A percentile compares a stretch with the other conserved stretches of the same genome.
phyloP scores from a whole-genome alignment of 192 early-diverging fungal species.

The Rhizophlyctis rosea region DNA sequence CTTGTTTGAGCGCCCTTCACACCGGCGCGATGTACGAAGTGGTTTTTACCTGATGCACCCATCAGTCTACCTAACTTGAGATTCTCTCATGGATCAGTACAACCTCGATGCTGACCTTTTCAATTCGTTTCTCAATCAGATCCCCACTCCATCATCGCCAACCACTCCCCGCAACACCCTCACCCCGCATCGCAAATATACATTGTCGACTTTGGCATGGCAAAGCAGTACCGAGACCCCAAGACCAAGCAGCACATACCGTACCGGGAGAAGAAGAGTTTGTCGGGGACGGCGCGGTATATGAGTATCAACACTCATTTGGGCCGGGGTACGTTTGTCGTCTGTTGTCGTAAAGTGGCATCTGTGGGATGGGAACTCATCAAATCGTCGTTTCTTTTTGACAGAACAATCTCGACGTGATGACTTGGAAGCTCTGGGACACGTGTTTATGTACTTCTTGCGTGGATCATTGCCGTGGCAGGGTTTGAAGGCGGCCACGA shows the following conservation, averaged over 20 bases:
- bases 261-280: conserved; percentile 90
- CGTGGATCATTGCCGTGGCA: conserved; percentile 95
- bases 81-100: no score
- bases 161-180: conserved; percentile 36
- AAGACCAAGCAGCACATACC: conserved; percentile 97
- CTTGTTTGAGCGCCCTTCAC: no score
- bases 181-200: conserved; percentile 55
- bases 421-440: conserved; percentile 94
- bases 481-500: conserved; percentile 93
- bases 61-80: no score
- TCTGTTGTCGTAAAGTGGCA: not conserved
- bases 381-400: not conserved
- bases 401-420: conserved; percentile 96
- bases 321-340: conserved; percentile 81
- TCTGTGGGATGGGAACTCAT: not conserved
- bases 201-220: conserved; percentile 99
- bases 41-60: no score
- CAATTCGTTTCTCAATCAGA: conserved; percentile 20
- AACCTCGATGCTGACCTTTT: no score
- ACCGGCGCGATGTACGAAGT: no score
- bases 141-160: conserved; percentile 44
- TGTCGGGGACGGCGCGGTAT: conserved; percentile 95
- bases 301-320: conserved; percentile 99
- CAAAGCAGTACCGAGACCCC: conserved; percentile 95
- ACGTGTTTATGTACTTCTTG: conserved; percentile 99